Base-by-base conservation (phyloP, 257 asterid species). In the Fraxinus pennsylvanica region DNA sequence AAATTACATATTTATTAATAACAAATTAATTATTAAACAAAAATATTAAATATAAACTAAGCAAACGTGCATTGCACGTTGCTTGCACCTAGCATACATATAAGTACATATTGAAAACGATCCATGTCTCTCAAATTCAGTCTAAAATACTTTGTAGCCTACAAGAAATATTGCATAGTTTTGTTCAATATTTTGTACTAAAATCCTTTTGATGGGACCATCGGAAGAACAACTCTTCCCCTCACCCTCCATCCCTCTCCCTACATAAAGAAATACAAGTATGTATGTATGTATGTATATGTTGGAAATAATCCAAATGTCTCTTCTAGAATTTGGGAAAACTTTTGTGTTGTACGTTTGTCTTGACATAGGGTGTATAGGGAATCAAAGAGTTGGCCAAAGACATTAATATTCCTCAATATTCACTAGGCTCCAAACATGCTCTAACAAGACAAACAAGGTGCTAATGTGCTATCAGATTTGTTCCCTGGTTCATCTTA, bases 391-490 rank as follows among this genome's bases (percentile, higher is more conserved):
- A 82, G 33, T 69, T 32, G 54, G 88, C 86, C 88, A 84, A 88
- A 83, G 85, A 74, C 52, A 41, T 9, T 45, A 85, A 88, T 88
- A 89, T 90, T 94, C 94, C 74, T 71, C 82, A 72, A 85, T 65
- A 8, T 19, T 71, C 66, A 81, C 85, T 66, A 82, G 33, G 45
- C n/a, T 89, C 96, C 96, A 88, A 91, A 84, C 93, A 88, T 70
- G 91, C 87, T 92, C 88, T 88, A 88, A 88, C 97, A 90, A 85
- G 87, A 77, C 95, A 90, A 89, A 84, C 86, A 74, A 88, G 77
- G 85, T 85, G 90, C 88, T 90, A 74, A 88, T 76, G 85, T 85
- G 90, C 88, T 90, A 85, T 87, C 90, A 84, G 71, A 76, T 85
- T 84, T 91, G 92, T 87, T 76, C 79, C 72, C 76, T 85, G 72